Conservation (phyloP, 208 protist genomes). For the Leishmania guyanensis region DNA sequence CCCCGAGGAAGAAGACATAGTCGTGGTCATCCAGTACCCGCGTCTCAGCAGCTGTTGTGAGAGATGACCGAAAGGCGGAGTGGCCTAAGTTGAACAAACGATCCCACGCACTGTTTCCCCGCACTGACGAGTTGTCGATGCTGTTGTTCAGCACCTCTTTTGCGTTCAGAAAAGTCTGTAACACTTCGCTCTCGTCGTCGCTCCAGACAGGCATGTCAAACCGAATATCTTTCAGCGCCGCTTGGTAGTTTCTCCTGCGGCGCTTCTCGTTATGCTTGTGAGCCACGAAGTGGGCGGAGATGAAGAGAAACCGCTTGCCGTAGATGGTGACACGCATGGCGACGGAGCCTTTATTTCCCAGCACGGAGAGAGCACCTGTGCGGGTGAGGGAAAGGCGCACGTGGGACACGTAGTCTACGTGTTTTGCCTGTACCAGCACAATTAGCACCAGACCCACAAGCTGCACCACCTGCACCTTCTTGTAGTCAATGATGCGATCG, state of each 20-base stretch:
- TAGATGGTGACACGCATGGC: slow-evolving; percentile 84
- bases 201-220: slow-evolving; percentile 58
- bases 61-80: slow-evolving; percentile 22
- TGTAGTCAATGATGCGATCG: slow-evolving; percentile 50
- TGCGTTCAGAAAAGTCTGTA: slow-evolving; percentile 62
- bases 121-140: slow-evolving; percentile 20
- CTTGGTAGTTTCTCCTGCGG: slow-evolving; percentile 78
- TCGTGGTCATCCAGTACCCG: slow-evolving; percentile 81
- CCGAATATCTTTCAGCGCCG: slow-evolving; percentile 62
- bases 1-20: slow-evolving; percentile 94
- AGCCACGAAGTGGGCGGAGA: slow-evolving; percentile 91
- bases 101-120: slow-evolving; percentile 41
- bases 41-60: slow-evolving; percentile 39
- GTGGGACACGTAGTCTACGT: slow-evolving; percentile 69
- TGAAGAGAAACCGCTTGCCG: slow-evolving; percentile 89
- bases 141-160: slow-evolving; percentile 4
- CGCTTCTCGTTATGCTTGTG: slow-evolving; percentile 85
- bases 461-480: slow-evolving; percentile 69
- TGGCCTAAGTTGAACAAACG: slow-evolving; percentile 41
- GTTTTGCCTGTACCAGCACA: slow-evolving; percentile 55
- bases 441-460: slow-evolving; percentile 82
- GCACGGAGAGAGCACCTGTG: slow-evolving; percentile 69
- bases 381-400: slow-evolving; percentile 73
- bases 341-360: slow-evolving; percentile 94
- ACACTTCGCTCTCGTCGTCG: slow-evolving; percentile 80